Base-by-base conservation (phyloP, 164 flowering plant species). In the Vitis rupestris region DNA sequence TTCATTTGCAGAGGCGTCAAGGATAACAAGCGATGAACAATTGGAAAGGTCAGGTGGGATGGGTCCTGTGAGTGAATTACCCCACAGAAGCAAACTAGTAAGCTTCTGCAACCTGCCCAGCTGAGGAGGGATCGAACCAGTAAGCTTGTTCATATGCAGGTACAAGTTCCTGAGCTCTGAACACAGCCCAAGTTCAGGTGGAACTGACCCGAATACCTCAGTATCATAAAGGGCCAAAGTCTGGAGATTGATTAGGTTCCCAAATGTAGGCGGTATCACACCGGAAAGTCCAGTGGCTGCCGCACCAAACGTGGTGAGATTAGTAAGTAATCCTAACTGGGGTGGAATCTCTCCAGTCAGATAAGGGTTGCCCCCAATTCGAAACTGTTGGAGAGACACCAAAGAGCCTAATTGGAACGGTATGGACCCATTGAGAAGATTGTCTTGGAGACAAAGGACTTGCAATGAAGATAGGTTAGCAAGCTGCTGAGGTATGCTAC, bases 31-130 rank as follows among this genome's bases (percentile, higher is more conserved):
- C 0, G 92, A 82, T 0, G 97, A 88, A 72, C 96, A 91, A 65
- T 93, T 95, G 1, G 97, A 87, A 52, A 93, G 63, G 75, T 87
- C 89, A 0, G 87, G 59, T 3, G 98, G 99, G 54, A 95, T 86
- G 3, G 79, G 44, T 8, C 98, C 97, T 3, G 87, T 73, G 7
- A 93, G 78, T 0, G 81, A 69, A 81, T 95, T 95, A 0, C 91
- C 97, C 99, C 98, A 91, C 8, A 95, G 64, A 61, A 95, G 86
- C 83, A 95, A 78, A 80, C 97, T 90, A 17, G 94, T 93, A 49
- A 93, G 89, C 79, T 93, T 87, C 73, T 88, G 87, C 73, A 95
- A 72, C 82, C 76, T 87, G 7, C 97, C 98, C 76, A 95, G 62
- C 60, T 89, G 76, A 61, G 86, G 70, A 30, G 99, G 99, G 48